Percentiles rank a stretch among this genome's conserved stretches.
Evolutionary conservation across 202 grass and related monocot species (phyloP).

Genomic region (Elaeis oleifera): DNA sequence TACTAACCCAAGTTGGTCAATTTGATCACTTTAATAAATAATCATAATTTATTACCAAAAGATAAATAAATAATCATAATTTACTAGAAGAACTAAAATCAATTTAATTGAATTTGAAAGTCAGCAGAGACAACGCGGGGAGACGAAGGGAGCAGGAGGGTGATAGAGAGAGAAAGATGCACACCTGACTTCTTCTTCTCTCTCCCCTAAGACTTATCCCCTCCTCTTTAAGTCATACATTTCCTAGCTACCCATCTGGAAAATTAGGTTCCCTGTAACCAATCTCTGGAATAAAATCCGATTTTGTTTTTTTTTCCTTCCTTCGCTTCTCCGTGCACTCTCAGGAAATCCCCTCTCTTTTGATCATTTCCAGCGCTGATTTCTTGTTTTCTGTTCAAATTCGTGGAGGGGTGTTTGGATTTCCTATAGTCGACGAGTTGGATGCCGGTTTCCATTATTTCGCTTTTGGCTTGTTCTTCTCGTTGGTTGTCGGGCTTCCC

Average conservation of each 20-base stretch:
- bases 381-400: background rate
- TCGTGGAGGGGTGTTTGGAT: no score
- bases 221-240: background rate
- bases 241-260: background rate
- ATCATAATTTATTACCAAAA: no score
- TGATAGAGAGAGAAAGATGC: background rate
- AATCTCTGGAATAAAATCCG: background rate
- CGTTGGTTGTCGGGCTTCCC: no score
- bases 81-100: no score
- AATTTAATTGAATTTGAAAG: slow-evolving; percentile 28
- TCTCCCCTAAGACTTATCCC: background rate
- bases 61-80: no score
- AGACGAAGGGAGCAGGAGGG: background rate
- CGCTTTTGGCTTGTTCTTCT: no score
- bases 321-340: background rate
- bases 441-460: no score
- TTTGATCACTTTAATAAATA: no score
- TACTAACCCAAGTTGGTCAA: no score
- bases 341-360: background rate
- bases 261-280: slow-evolving; percentile 2
- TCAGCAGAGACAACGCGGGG: slow-evolving; percentile 50
- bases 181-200: background rate
- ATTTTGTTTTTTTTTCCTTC: background rate
- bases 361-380: background rate
- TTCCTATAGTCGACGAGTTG: no score